Base-by-base conservation (phyloP, 1,284 basidiomycete genomes). In the Pisolithus thermaeus region DNA sequence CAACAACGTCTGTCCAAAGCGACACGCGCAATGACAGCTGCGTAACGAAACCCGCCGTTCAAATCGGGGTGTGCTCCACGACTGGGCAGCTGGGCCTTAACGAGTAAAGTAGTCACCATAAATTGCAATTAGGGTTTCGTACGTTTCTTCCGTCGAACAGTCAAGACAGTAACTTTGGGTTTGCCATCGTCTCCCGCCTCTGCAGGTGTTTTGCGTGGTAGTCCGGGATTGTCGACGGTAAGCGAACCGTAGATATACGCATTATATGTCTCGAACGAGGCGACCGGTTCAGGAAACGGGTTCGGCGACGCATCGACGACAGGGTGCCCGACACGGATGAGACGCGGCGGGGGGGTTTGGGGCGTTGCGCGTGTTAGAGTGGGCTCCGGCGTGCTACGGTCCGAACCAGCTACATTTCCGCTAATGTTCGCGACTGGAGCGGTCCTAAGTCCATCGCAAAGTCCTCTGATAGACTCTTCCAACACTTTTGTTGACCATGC, bases 401-500 rank as follows among this genome's bases (percentile, higher is more conserved):
- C 64, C 43, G 58, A 55, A 45, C 64, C 61, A 18, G 59, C 61
- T 50, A 52, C 47, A 43, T 57, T 51, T 51, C 55, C 47, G 45
- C 48, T 35, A 46, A 46, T 37, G 46, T 59, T 56, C 55, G 62
- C 55, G 20, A 55, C 52, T 18, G 69, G 62, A 32, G 64, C 56
- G 16, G 63, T 54, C 50, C 68, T 58, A 42, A 80, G 73, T n/a
- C 78, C 83, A 54, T 83, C 83, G 66, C 88, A 90, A 42, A 90
- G 68, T 3, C 85, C 81, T 55, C 75, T 75, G 52, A 90, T 83
- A 11, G 81, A 73, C 23, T 74, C 74, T 63, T 90, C 82, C 57
- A 93, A 72, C 35, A 81, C 77, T 58, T 80, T 80, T 14, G 90
- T 91, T 7, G 81, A 85, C 55, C 81, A 78, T 48, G 80, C 66